Evolutionary conservation across 345 rosid species (phyloP), one percentile per base, ranked within the genome.

Genomic region (Atalantia buxifolia): DNA sequence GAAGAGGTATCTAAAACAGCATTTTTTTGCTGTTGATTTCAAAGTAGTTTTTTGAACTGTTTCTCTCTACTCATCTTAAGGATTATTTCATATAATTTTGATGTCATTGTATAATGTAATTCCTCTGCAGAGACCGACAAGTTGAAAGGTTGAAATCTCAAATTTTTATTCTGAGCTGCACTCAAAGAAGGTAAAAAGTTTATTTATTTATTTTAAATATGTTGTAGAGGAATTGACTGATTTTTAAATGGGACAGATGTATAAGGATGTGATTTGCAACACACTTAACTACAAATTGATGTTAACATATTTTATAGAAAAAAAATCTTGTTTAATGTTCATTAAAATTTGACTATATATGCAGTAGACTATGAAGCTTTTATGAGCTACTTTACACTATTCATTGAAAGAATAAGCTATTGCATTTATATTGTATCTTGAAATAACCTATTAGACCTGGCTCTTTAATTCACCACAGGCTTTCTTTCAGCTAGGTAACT

Each of bases 141-240:
- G 96, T 97, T 55, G 98, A 94, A 78, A 91, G 90, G 79, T 53
- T 90, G 84, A 91, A 88, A 64, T 88, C 89, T 82, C 89, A 90
- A 68, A 91, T 97, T 74, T 97, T 79, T 82, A 90, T 88, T 70
- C 76, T 96, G 88, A 74, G 87, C 61, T 96, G 99, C 88, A 92
- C 88, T 4, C 99, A 90, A 76, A 94, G 99, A 82, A 92, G 93
- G 99, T 94, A 81, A 59, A 45, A 53, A 48, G 25, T 28, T 40
- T 40, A 40, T 40, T 40, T 9, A 4, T 13, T 18, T 53, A 18
- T 53, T 18, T 53, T 18, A 18, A 4, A 53, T 18, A 53, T 53
- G 22, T 53, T 38, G 4, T 68, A 13, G 55, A 13, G 55, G 35
- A 69, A 14, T 69, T 69, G 72, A 69, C 21, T 42, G 57, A 42